Conservation (phyloP, 192 early-diverging fungal species). For the Mortierella claussenii region DNA sequence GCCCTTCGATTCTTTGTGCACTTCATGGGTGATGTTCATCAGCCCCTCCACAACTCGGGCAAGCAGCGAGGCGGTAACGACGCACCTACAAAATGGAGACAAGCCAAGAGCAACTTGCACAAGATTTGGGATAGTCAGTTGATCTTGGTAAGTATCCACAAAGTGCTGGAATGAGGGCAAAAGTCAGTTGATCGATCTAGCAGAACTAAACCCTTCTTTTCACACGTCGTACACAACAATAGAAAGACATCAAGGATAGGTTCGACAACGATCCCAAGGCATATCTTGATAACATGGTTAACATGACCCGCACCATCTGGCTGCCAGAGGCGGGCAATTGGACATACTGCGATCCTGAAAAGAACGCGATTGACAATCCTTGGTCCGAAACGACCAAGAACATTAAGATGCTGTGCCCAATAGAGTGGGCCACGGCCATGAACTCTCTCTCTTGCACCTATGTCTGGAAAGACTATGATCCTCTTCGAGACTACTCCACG, state of each 20-base stretch:
- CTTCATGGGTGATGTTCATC: slow-evolving; percentile 62
- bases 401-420: slow-evolving; percentile 45
- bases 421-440: slow-evolving; percentile 43
- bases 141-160: slow-evolving; percentile 30
- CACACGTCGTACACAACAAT: neutral
- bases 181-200: neutral
- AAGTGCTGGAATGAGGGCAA: neutral
- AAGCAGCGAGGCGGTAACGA: slow-evolving; percentile 41
- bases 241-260: slow-evolving; percentile 52
- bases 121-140: slow-evolving; percentile 52
- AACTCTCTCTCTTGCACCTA: slow-evolving; percentile 47
- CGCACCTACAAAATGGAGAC: slow-evolving; percentile 38
- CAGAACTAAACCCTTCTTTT: neutral
- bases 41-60: slow-evolving; percentile 55
- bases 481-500: slow-evolving; percentile 22
- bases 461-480: slow-evolving; percentile 53
- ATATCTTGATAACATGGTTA: slow-evolving; percentile 43
- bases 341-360: slow-evolving; percentile 32
- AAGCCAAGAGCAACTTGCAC: slow-evolving; percentile 49
- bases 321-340: slow-evolving; percentile 39
- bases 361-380: slow-evolving; percentile 29
- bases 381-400: slow-evolving; percentile 20
- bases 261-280: slow-evolving; percentile 48
- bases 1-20: slow-evolving; percentile 60
- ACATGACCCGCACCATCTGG: slow-evolving; percentile 34